Evolutionary conservation across 2,329 filamentous ascomycete species (phyloP).

Genomic region (Fusarium fracticaudum): DNA sequence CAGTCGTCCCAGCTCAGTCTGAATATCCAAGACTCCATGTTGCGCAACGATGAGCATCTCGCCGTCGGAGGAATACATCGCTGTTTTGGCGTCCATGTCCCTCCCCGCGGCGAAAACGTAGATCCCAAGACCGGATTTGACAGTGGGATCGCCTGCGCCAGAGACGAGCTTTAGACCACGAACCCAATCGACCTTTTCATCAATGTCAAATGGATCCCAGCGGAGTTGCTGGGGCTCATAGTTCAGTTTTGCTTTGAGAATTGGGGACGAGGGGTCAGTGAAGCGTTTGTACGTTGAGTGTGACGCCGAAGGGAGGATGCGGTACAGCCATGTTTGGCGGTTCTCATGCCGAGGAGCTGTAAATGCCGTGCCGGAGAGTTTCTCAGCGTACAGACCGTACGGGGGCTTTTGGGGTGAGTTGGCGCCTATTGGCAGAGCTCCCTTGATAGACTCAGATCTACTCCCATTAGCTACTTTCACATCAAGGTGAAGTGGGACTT

Average conservation of each 20-base stretch:
- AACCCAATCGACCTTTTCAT: slow-evolving; percentile 66
- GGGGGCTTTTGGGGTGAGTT: slow-evolving; percentile 86
- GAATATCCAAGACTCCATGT: slow-evolving; percentile 77
- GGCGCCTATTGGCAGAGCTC: slow-evolving; percentile 76
- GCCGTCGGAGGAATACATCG: slow-evolving; percentile 86
- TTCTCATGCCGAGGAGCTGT: slow-evolving; percentile 75
- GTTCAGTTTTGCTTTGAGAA: slow-evolving; percentile 43
- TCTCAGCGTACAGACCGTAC: slow-evolving; percentile 83
- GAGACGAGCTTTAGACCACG: slow-evolving; percentile 73
- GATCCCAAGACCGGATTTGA: slow-evolving; percentile 84
- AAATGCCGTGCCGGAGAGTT: slow-evolving; percentile 77
- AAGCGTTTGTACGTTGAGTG: slow-evolving; percentile 59
- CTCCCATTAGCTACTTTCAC: rapidly evolving
- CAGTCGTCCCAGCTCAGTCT: slow-evolving; percentile 78
- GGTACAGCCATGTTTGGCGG: slow-evolving; percentile 77
- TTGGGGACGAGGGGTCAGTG: background rate
- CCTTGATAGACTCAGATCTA: slow-evolving; percentile 78
- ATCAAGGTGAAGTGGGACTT: slow-evolving; percentile 39
- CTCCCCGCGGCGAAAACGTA: slow-evolving; percentile 81
- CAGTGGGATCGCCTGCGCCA: slow-evolving; percentile 80
- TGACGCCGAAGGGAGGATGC: slow-evolving; percentile 70
- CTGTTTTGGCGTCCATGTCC: slow-evolving; percentile 76
- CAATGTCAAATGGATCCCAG: slow-evolving; percentile 83
- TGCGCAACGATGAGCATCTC: slow-evolving; percentile 82
- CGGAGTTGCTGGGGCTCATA: slow-evolving; percentile 77